Conservation (phyloP, 768 basidiomycete genomes). For the Aureoboletus auriporus region DNA sequence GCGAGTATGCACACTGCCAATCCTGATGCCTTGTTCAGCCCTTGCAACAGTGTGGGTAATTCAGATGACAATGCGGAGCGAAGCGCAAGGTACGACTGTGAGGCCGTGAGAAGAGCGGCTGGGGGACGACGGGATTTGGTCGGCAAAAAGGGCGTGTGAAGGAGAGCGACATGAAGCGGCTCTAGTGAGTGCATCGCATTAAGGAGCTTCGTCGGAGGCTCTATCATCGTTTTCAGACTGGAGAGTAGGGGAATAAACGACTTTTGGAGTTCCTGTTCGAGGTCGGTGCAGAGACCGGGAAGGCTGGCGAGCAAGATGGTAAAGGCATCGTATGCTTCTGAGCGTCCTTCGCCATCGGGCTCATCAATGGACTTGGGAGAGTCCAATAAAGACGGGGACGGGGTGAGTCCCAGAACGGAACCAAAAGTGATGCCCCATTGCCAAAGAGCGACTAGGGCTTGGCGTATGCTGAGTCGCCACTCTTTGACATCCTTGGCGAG, state of each 20-base stretch:
- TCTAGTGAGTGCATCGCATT: conserved; percentile 71
- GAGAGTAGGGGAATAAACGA: conserved; percentile 56
- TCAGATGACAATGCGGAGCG: conserved; percentile 69
- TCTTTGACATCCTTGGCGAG: conserved; percentile 60
- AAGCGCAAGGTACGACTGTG: conserved; percentile 72
- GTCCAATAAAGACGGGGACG: conserved; percentile 29
- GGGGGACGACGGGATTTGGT: conserved; percentile 60
- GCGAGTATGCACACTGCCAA: conserved; percentile 50
- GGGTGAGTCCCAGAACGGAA: conserved; percentile 57
- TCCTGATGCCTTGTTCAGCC: conserved; percentile 59
- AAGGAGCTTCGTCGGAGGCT: conserved; percentile 61
- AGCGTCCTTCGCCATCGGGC: conserved; percentile 24
- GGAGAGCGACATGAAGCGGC: conserved; percentile 65
- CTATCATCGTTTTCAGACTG: conserved; percentile 54
- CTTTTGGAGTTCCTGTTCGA: conserved; percentile 52
- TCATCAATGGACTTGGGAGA: conserved; percentile 7
- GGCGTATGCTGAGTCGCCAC: conserved; percentile 55
- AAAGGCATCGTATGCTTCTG: conserved; percentile 73
- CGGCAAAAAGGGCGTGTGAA: conserved; percentile 57
- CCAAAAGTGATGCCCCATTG: conserved; percentile 67
- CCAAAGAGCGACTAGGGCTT: conserved; percentile 46
- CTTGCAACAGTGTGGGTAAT: conserved; percentile 57
- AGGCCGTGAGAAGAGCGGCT: conserved; percentile 63
- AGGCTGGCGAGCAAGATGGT: conserved; percentile 54
- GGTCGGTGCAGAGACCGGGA: conserved; percentile 45